Evolutionary conservation across 2,329 filamentous ascomycete species (phyloP).

Genomic region (Pseudopyricularia cyperi): DNA sequence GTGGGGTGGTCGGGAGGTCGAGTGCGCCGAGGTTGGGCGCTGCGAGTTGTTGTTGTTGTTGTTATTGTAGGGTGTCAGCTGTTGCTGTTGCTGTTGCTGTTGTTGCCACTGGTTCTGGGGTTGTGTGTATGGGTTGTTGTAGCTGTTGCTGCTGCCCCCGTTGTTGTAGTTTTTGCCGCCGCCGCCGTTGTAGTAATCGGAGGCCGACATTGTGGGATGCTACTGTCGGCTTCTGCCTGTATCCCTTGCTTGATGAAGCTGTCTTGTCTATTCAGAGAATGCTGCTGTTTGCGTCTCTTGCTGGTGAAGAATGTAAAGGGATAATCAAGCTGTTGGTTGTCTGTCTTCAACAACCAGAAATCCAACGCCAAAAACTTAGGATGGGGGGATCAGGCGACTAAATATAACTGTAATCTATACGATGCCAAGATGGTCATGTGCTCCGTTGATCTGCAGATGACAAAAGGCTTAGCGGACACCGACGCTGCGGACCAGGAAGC

Average conservation of each 20-base stretch:
- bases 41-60: neutral
- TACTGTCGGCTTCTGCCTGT: slow-evolving; percentile 1
- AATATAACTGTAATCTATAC: no score
- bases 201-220: slow-evolving; percentile 6
- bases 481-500: no score
- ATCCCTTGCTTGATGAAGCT: neutral
- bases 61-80: neutral
- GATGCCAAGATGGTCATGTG: no score
- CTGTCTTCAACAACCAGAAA: no score
- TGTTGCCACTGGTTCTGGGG: slow-evolving; percentile 5
- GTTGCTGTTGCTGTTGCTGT: neutral
- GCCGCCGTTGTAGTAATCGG: slow-evolving; percentile 8
- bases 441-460: no score
- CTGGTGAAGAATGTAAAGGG: neutral
- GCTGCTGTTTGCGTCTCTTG: neutral
- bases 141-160: neutral
- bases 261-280: neutral
- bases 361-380: no score
- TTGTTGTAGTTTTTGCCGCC: no score
- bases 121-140: slow-evolving; percentile 3
- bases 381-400: no score
- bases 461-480: no score
- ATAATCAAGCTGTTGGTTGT: no score
- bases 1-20: neutral
- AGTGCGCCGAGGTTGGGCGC: slow-evolving; percentile 1